Evolutionary conservation across 768 basidiomycete species (phyloP).

Genomic region (Omphalotus guepiniiformis): DNA sequence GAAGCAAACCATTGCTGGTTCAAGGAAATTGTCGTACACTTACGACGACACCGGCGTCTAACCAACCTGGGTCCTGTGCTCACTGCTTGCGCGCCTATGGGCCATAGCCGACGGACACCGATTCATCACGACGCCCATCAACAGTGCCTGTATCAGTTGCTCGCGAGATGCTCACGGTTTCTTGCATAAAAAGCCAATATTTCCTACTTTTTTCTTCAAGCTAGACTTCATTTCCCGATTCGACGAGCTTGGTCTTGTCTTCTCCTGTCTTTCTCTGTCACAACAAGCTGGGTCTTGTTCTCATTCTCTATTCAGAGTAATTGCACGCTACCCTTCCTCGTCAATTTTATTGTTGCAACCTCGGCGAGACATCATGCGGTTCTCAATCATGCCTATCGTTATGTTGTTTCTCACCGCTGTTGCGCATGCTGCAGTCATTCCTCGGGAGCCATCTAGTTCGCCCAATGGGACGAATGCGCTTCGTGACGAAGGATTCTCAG

Average conservation of each 20-base stretch:
- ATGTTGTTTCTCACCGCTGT: constrained; percentile 18
- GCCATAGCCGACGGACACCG: background rate
- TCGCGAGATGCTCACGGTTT: background rate
- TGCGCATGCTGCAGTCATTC: constrained; percentile 24
- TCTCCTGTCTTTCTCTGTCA: constrained; percentile 4
- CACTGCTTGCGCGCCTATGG: background rate
- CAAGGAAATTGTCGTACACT: background rate
- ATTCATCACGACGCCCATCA: background rate
- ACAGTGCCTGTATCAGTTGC: background rate
- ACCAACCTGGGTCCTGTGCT: background rate
- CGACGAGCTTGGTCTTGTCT: constrained; percentile 33
- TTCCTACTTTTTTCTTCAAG: constrained; percentile 16
- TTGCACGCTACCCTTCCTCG: constrained; percentile 11
- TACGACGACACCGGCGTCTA: background rate
- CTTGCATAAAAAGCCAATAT: background rate
- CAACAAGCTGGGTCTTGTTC: constrained; percentile 15
- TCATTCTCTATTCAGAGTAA: constrained; percentile 13
- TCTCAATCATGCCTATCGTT: constrained; percentile 19
- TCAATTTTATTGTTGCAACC: constrained; percentile 3
- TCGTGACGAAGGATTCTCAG: background rate
- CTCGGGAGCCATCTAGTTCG: constrained; percentile 17
- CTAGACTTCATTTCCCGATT: constrained; percentile 29
- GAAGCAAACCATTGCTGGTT: no score
- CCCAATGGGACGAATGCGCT: constrained; percentile 8
- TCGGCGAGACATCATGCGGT: constrained; percentile 23